Percentiles rank a stretch among this genome's conserved stretches.
Conservation (phyloP, 2,329 filamentous ascomycete species). For the Coniochaeta ligniaria region DNA sequence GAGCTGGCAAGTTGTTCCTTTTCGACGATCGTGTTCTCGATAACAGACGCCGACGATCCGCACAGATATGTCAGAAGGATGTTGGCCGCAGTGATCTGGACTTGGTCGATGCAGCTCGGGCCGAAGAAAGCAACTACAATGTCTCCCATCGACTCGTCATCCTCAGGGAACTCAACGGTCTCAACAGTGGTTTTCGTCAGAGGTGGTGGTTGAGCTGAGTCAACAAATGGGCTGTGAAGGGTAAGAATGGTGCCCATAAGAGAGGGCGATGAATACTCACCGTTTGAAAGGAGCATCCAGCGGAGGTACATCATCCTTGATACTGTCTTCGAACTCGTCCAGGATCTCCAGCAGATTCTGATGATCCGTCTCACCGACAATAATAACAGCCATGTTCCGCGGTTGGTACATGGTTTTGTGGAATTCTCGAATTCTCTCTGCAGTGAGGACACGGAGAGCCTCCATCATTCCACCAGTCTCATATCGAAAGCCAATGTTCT, state of each 20-base stretch:
- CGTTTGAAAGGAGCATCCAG: conserved; percentile 70
- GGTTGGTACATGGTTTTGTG: conserved; percentile 98
- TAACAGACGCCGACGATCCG: conserved; percentile 83
- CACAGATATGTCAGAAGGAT: conserved; percentile 81
- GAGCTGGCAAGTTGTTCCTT: conserved; percentile 87
- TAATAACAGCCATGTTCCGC: conserved; percentile 83
- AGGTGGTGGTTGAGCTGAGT: conserved; percentile 70
- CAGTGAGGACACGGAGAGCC: conserved; percentile 74
- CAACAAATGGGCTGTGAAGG: conserved; percentile 63
- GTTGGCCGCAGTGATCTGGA: conserved; percentile 65
- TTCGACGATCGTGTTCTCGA: conserved; percentile 90
- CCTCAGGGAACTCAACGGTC: conserved; percentile 86
- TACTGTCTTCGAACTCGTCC: conserved; percentile 81
- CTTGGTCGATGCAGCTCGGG: conserved; percentile 66
- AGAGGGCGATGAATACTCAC: conserved; percentile 16
- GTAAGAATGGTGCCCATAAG: conserved; percentile 15
- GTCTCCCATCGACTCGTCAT: conserved; percentile 90
- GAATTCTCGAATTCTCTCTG: conserved; percentile 88
- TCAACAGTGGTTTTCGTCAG: conserved; percentile 68
- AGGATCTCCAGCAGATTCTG: conserved; percentile 71
- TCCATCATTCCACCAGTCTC: conserved; percentile 99
- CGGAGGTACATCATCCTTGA: conserved; percentile 73
- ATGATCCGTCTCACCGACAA: conserved; percentile 90
- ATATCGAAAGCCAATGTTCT: conserved; percentile 87
- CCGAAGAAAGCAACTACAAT: conserved; percentile 82